Conservation (phyloP, 169 alveolate species). For the Cryptosporidium meleagridis region DNA sequence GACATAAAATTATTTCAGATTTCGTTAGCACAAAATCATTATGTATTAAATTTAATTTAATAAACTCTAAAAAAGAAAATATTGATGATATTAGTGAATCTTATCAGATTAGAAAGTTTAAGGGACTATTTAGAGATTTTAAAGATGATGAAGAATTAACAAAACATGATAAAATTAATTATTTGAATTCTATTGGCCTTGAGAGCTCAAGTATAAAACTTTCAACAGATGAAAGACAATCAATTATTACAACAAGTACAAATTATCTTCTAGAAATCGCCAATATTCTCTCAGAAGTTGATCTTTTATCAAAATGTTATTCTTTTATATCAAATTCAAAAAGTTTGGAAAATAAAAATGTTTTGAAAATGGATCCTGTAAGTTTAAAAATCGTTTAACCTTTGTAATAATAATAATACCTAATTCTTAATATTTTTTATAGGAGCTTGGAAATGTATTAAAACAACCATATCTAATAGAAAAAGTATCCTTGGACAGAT, state of each 20-base stretch:
- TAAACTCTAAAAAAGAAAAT: slow-evolving; percentile 26
- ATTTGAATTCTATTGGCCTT: slow-evolving; percentile 18
- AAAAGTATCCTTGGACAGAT: slow-evolving; percentile 12
- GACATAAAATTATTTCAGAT: slow-evolving; percentile 13
- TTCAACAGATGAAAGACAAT: slow-evolving; percentile 68
- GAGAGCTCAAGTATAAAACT: slow-evolving; percentile 7
- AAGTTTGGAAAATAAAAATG: slow-evolving; percentile 11
- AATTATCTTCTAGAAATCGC: slow-evolving; percentile 31
- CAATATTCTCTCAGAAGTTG: slow-evolving; percentile 41
- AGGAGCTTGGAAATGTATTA: slow-evolving; percentile 41
- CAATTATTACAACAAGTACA: slow-evolving; percentile 45
- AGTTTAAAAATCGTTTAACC: slow-evolving; percentile 11
- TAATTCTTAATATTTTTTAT: neutral
- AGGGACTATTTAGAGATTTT: slow-evolving; percentile 31
- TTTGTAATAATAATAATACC: neutral
- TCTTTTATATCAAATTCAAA: slow-evolving; percentile 19
- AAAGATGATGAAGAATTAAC: slow-evolving; percentile 24
- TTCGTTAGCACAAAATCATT: slow-evolving; percentile 14
- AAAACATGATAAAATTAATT: slow-evolving; percentile 43
- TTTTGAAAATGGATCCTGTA: slow-evolving; percentile 34
- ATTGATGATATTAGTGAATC: slow-evolving; percentile 36
- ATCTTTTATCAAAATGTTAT: slow-evolving; percentile 46
- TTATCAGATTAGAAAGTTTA: slow-evolving; percentile 62
- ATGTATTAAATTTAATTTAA: slow-evolving; percentile 25
- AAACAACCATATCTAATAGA: slow-evolving; percentile 29